A percentile compares a stretch with the other conserved stretches of the same genome.
phyloP scores from a whole-genome alignment of 2,329 filamentous ascomycete species.

The Cladobotryum mycophilum region DNA sequence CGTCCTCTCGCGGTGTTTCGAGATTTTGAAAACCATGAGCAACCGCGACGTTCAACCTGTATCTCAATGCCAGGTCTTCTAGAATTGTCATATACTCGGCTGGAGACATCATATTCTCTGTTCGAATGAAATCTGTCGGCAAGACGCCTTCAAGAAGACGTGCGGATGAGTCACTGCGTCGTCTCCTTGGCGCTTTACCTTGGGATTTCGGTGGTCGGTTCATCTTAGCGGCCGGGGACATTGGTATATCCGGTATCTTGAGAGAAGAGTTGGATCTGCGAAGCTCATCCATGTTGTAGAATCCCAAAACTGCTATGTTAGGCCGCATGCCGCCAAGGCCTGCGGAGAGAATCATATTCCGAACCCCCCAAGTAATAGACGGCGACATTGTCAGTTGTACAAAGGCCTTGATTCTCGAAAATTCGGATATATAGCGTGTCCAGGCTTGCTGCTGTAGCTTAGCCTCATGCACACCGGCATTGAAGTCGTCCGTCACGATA shows the following conservation, averaged over 20 bases:
- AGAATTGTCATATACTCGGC: slow-evolving; percentile 75
- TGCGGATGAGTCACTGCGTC: slow-evolving; percentile 49
- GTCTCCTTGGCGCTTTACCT: slow-evolving; percentile 28
- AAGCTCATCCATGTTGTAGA: slow-evolving; percentile 74
- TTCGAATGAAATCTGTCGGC: slow-evolving; percentile 64
- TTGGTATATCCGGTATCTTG: slow-evolving; percentile 46
- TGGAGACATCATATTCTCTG: slow-evolving; percentile 61
- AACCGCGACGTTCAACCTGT: slow-evolving; percentile 79
- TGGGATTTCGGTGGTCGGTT: slow-evolving; percentile 24
- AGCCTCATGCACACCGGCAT: slow-evolving; percentile 70
- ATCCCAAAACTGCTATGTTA: slow-evolving; percentile 76
- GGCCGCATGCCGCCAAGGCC: slow-evolving; percentile 83
- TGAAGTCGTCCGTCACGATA: slow-evolving; percentile 79
- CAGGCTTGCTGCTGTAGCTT: slow-evolving; percentile 74
- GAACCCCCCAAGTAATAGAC: slow-evolving; percentile 74
- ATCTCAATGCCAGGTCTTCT: slow-evolving; percentile 70
- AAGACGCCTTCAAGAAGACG: slow-evolving; percentile 52
- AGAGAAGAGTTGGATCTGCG: slow-evolving; percentile 52
- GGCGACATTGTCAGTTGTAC: slow-evolving; percentile 82
- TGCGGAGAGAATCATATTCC: slow-evolving; percentile 75
- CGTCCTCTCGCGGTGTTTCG: slow-evolving; percentile 60
- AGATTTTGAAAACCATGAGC: slow-evolving; percentile 74
- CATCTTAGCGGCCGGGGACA: slow-evolving; percentile 30
- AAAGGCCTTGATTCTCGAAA: slow-evolving; percentile 81
- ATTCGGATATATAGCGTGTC: slow-evolving; percentile 79